Conservation (phyloP, 345 rosid species). For the Mercurialis annua region DNA sequence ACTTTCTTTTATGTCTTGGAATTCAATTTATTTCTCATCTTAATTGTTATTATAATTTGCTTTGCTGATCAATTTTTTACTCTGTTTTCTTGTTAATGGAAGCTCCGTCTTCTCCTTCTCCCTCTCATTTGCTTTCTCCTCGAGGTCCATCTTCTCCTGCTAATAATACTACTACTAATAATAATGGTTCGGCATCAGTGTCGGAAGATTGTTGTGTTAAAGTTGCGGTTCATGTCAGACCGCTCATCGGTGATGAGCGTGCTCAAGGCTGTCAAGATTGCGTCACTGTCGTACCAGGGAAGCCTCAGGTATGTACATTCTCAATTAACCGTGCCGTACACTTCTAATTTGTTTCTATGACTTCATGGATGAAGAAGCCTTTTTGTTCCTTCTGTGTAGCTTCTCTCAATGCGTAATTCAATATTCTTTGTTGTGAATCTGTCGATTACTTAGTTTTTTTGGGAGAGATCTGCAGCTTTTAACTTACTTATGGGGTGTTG, state of each 20-base stretch:
- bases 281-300: conserved; percentile 75
- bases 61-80: neutral
- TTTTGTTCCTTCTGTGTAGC: neutral
- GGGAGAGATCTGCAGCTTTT: conserved; percentile 53
- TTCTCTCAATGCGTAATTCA: neutral
- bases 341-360: neutral
- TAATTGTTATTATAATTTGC: neutral
- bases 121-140: conserved; percentile 13
- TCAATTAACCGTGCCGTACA: conserved; percentile 19
- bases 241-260: conserved; percentile 87
- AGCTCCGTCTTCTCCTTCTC: conserved; percentile 22
- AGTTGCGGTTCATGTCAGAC: conserved; percentile 96
- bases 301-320: conserved; percentile 77
- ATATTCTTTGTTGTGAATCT: conserved; percentile 8
- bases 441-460: neutral
- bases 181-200: conserved; percentile 16
- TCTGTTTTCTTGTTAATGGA: conserved; percentile 19
- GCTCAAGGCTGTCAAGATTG: conserved; percentile 96
- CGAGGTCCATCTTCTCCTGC: conserved; percentile 16
- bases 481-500: neutral
- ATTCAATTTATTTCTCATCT: conserved; percentile 14
- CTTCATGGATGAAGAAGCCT: neutral
- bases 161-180: conserved; percentile 42
- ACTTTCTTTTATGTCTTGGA: conserved; percentile 36
- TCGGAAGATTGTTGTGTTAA: conserved; percentile 91